These are phyloP conservation scores for Beauveria caledonica DNA, from an alignment of 2,329 filamentous ascomycete genomes.

Conservation along the genomic window DNA sequence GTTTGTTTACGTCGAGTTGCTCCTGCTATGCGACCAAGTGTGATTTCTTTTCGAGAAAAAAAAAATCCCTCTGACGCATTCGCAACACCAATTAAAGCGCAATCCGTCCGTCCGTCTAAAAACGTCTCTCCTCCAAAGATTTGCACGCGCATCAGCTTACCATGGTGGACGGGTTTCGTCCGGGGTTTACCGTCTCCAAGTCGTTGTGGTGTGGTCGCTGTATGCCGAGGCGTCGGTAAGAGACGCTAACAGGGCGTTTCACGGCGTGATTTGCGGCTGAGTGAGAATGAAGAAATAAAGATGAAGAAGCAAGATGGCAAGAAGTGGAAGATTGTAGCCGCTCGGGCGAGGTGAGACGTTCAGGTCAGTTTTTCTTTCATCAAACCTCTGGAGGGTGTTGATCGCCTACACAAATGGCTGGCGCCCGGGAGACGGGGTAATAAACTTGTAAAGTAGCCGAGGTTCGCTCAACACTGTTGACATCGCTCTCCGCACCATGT, in stretches of 20 bases:
- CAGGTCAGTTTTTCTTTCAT: not conserved
- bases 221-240: not conserved
- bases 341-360: not conserved
- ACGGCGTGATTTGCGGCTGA: not conserved
- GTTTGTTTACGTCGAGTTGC: not conserved
- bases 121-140: not conserved
- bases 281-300: not conserved
- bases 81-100: too few species aligned
- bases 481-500: not conserved
- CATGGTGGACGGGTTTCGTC: slow-evolving; percentile 3
- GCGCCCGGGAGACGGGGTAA: not conserved
- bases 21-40: not conserved
- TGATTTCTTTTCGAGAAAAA: not conserved
- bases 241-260: not conserved
- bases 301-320: not conserved
- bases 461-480: not conserved
- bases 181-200: not conserved
- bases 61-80: not conserved
- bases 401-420: not conserved
- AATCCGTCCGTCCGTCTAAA: too few species aligned
- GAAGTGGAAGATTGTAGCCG: not conserved
- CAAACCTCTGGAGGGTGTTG: not conserved
- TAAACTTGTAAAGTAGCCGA: not conserved
- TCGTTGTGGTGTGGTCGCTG: not conserved
- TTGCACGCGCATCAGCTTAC: slow-evolving; percentile 1